Base-by-base conservation (phyloP, 169 alveolate species). In the Cryptosporidium tyzzeri region DNA sequence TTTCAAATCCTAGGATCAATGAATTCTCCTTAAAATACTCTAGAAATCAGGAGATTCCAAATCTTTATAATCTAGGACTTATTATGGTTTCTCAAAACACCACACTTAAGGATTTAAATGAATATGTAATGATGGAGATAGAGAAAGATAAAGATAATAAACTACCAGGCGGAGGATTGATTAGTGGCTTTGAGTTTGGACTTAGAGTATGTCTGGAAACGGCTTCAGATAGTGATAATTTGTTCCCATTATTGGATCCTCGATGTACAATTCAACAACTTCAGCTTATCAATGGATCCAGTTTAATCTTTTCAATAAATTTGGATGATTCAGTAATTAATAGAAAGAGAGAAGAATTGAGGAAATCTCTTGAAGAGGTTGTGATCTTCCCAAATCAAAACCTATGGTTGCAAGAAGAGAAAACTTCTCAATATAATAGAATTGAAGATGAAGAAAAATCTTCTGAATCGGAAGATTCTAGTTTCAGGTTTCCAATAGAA, bases 41-140 rank as follows among this genome's bases (percentile, higher is more conserved):
- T 18, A 26, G 70, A 8, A 65, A 10, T 45, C 55, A 65, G 7
- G 73, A 59, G 55, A 80, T 80, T 9, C 73, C 55, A 0, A 65
- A 61, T 23, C 67, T 80, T 10, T 41, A 80, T 41, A 80, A 80
- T 29, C 21, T 80, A 23, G 89, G 89, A n/a, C 31, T 80, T 14
- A 21, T 80, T 5, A 80, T 80, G 89, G 89, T 80, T 9, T 80
- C 89, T 7, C 75, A 61, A 6, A 18, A 53, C 39, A 65, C 89
- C 29, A 18, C 39, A 9, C 75, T 80, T 9, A 59, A 39, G 23
- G 89, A 80, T 12, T 69, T 80, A 37, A 59, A 80, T 33, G 89
- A 80, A 21, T 80, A 62, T 35, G 75, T 80, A n/a, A 26, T 65
- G 45, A 80, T 80, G 89, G 89, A 80, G 39, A 61, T 80, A 9